Percentiles rank a stretch among this genome's conserved stretches.
phyloP scores from a whole-genome alignment of 78 protist genomes.

The Pelomyxa schiedti region DNA sequence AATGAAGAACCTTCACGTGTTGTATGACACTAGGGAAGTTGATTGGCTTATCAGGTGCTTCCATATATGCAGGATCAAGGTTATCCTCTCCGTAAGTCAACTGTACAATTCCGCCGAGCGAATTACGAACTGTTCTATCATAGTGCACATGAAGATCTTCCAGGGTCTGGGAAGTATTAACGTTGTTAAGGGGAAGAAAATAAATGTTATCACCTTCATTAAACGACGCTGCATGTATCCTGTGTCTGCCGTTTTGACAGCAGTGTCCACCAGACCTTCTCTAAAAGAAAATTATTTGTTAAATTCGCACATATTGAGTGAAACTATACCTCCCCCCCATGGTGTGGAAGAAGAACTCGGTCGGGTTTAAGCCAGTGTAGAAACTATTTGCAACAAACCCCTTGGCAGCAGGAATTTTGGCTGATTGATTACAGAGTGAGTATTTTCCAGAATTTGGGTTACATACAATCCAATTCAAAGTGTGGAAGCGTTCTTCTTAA shows the following conservation, averaged over 20 bases:
- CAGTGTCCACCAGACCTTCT: constrained; percentile 91
- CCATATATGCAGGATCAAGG: constrained; percentile 77
- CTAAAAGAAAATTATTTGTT: not conserved
- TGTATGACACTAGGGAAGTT: constrained; percentile 35
- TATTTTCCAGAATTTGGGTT: not conserved
- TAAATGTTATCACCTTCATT: constrained; percentile 80
- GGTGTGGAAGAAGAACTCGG: constrained; percentile 99
- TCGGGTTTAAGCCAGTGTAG: constrained; percentile 89
- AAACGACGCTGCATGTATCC: constrained; percentile 95
- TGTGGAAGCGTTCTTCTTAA: constrained; percentile 93
- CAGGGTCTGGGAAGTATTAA: too few relatives aligned
- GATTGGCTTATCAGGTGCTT: constrained; percentile 56
- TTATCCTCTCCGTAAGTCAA: constrained; percentile 95
- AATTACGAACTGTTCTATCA: constrained; percentile 87
- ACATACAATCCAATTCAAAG: constrained; percentile 42
- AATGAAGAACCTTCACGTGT: too few relatives aligned
- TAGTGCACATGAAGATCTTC: constrained; percentile 89
- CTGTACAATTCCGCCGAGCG: constrained; percentile 54
- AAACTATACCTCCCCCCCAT: constrained; percentile 97
- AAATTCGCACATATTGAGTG: not conserved
- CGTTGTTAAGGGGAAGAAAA: too few relatives aligned
- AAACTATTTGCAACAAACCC: constrained; percentile 96
- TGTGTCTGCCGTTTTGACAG: constrained; percentile 99
- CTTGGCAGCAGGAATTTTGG: constrained; percentile 70
- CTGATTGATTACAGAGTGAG: not conserved